Base-by-base conservation (phyloP, 23 red algal genomes). In the Porphyridium purpureum region DNA sequence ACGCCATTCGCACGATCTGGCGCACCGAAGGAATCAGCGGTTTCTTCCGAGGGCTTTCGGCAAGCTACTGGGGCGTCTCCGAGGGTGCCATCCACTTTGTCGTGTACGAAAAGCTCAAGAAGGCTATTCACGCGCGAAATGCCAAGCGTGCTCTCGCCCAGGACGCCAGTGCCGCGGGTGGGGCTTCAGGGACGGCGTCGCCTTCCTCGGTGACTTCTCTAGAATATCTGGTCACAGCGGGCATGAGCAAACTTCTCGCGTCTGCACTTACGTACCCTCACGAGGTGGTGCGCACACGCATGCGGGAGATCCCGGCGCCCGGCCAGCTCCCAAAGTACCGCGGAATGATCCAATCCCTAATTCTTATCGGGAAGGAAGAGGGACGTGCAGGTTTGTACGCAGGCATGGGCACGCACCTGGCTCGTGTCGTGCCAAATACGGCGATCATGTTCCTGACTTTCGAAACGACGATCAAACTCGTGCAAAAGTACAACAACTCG, bases 401-500 rank as follows among this genome's bases (percentile, higher is more conserved):
- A 21, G 90, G 90, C 11, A 98, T 98, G 80, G 90, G 81, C 36
- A 86, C 81, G 41, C 90, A 98, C 64, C 52, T 98, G 14, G 58
- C 77, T 31, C 72, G 90, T 15, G 81, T 86, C 7, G 90, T 98
- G 28, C 90, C 90, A 8, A 98, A 86, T 38, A 79, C 90, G 7
- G 90, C 90, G 15, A 32, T 98, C 3, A 98, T 98, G 90, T 98
- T 98, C 60, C 80, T 98, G 26, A 80, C 90, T 36, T 98, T 76
- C 54, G 90, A 98, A 49, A 51, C 76, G 25, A 80, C 80, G 6
- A 69, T 79, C 54, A 66, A 75, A 17, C 17, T 44, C 17, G 11
- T 44, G 38, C 11, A 11, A 11, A 44, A 44, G 11, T 11, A 11
- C 38, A 17, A 44, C 11, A 17, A 44, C 11, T 11, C 11, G 38